A percentile compares a stretch with the other conserved stretches of the same genome.
Evolutionary conservation across 2,329 filamentous ascomycete species (phyloP).

Genomic region (Coniochaeta sp.): DNA sequence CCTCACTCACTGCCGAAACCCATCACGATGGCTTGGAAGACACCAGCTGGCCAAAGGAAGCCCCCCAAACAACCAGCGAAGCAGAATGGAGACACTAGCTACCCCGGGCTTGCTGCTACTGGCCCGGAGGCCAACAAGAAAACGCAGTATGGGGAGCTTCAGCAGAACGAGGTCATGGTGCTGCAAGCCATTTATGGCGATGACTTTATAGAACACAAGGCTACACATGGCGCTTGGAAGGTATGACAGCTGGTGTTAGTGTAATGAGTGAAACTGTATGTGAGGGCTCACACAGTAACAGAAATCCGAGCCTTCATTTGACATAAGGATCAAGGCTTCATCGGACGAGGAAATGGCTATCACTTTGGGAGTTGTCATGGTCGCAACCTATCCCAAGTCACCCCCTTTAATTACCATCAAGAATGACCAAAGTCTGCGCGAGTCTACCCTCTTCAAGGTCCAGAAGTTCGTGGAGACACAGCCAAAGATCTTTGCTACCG

Average conservation of each 20-base stretch:
- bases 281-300: conserved; percentile 6
- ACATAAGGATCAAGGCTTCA: conserved; percentile 68
- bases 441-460: conserved; percentile 65
- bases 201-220: conserved; percentile 71
- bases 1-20: conserved; percentile 10
- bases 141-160: conserved; percentile 72
- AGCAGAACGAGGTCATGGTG: conserved; percentile 81
- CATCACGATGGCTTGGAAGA: conserved; percentile 47
- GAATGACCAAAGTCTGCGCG: conserved; percentile 56
- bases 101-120: conserved; percentile 41
- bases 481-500: conserved; percentile 44
- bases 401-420: conserved; percentile 66
- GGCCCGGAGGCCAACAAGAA: conserved; percentile 34
- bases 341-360: conserved; percentile 66
- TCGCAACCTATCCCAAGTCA: conserved; percentile 86
- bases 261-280: conserved; percentile 5
- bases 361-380: conserved; percentile 71
- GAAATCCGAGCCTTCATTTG: conserved; percentile 79
- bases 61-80: conserved; percentile 31
- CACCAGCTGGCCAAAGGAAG: conserved; percentile 40
- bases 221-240: conserved; percentile 75
- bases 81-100: conserved; percentile 35
- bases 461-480: conserved; percentile 55
- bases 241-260: conserved; percentile 37
- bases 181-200: conserved; percentile 84